Conservation (phyloP, 2,329 filamentous ascomycete species). For the Monosporascus cannonballus region DNA sequence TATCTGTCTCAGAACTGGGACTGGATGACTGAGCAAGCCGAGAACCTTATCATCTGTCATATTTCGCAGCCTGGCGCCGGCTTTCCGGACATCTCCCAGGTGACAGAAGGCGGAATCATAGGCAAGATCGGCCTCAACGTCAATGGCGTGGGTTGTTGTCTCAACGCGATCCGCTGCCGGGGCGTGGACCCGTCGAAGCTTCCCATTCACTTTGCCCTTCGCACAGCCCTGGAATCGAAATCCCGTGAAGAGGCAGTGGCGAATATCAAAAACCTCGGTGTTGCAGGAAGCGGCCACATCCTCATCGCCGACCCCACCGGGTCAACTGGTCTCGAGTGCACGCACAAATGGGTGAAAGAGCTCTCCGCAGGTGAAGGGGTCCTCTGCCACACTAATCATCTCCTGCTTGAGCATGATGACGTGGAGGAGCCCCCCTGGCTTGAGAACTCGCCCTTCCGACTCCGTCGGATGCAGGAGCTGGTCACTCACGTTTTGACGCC, state of each 20-base stretch:
- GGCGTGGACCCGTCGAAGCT: conserved; percentile 45
- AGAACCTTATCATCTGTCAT: conserved; percentile 42
- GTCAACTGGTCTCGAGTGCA: conserved; percentile 40
- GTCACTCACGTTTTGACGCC: conserved; percentile 8
- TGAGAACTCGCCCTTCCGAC: conserved; percentile 20
- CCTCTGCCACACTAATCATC: conserved; percentile 39
- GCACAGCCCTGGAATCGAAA: conserved; percentile 45
- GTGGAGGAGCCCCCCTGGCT: conserved; percentile 26
- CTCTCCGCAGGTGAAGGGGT: conserved; percentile 24
- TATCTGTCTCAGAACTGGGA: conserved; percentile 56
- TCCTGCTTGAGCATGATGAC: conserved; percentile 25
- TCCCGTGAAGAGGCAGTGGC: conserved; percentile 40
- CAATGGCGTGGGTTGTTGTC: conserved; percentile 49
- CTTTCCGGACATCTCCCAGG: conserved; percentile 42
- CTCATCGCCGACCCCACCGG: conserved; percentile 38
- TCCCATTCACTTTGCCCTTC: conserved; percentile 56
- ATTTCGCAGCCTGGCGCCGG: conserved; percentile 34
- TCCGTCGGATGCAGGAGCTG: conserved; percentile 20
- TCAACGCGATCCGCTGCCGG: conserved; percentile 56
- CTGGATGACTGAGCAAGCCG: conserved; percentile 45
- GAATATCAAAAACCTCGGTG: conserved; percentile 35
- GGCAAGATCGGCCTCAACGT: conserved; percentile 62
- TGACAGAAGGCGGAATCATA: conserved; percentile 55
- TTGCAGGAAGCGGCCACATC: conserved; percentile 45
- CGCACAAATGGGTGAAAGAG: conserved; percentile 22